Evolutionary conservation across 2,329 filamentous ascomycete genomes (phyloP), one percentile per base, ranked within the genome.

Genomic region (Colletotrichum lupini): DNA sequence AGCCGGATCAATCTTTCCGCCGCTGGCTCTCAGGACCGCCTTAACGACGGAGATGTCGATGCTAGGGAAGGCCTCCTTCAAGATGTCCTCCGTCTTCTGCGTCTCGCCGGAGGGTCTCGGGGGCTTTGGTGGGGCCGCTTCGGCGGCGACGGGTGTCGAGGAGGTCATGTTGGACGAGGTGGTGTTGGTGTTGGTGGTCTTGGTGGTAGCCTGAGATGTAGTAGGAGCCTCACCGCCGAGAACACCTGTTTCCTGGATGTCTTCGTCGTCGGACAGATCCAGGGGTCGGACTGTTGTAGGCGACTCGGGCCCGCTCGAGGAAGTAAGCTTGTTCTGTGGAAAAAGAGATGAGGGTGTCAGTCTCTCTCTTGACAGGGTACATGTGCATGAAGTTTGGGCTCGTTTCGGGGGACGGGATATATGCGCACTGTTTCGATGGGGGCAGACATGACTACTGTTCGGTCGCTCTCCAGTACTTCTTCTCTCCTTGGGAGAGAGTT

Each of bases 21-120:
- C 89, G 81, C 97, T 98, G 16, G 97, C 97, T 28, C 90, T 88
- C 76, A 99, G 85, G 0, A 99, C 93, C 35, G 97, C 97, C 83
- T 92, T 97, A 82, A 99, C 90, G 59, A 99, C 93, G 57, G 91
- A 82, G 8, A 85, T 81, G 67, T 99, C 97, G 74, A 98, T 94
- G 68, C 86, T 89, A 0, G 97, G 97, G 79, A 99, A 99, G 0
- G 97, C 97, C 82, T 99, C 97, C 82, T 94, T 96, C 68, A 99
- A 87, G 4, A 95, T 98, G 78, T 91, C 90, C 83, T 96, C 93
- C 60, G 95, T 95, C 85, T 97, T 93, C 82, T 97, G 92, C 74
- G 92, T 89, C 75, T 97, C 93, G 76, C 91, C 94, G 79, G 94
- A 79, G 59, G 96, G 96, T 72, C 95, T 91, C 42, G 95, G 95